Base-by-base conservation (phyloP, 306 rosid species). In the Dryas octopetala region DNA sequence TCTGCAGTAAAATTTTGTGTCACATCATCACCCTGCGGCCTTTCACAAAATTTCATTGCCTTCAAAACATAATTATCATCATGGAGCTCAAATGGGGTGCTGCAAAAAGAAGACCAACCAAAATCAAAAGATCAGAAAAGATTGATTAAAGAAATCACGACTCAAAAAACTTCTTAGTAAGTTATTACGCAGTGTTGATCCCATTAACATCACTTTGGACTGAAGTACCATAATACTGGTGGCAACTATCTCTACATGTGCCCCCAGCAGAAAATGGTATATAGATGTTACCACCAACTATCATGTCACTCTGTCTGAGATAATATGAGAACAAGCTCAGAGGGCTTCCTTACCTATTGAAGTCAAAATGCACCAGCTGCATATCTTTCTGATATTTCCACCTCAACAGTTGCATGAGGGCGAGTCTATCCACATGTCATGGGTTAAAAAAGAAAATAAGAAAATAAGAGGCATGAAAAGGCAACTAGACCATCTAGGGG, bases 311-410 rank as follows among this genome's bases (percentile, higher is more conserved):
- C 23, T 16, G 38, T 69, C 46, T 15, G 5, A 44, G 28, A 48
- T 14, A 23, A 52, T 13, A 28, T 57, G 40, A 32, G 59, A 78
- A 70, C 66, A 62, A 73, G 10, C 63, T 9, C 67, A 32, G 38
- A 32, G 38, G 38, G 38, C 38, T 32, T 32, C 38, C 38, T 76
- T 83, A 95, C 98, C 98, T 95, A 73, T 88, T 95, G 91, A 95
- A 95, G 84, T 95, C 98, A 83, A 95, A 95, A 85, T 95, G 98
- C 78, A 95, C 97, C 81, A 95, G 89, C 83, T 94, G 97, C 98
- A 89, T 95, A 81, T 95, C 98, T 88, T 88, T 95, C 98, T 73
- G 98, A 95, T 81, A 91, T 95, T 89, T 95, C 97, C 81, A 95
- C 97, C 87, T 95, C 98, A 50, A 95, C 97, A 70, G 97, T 95